Evolutionary conservation across 192 early-diverging fungal species (phyloP).

Genomic region (Coemansia pectinata): DNA sequence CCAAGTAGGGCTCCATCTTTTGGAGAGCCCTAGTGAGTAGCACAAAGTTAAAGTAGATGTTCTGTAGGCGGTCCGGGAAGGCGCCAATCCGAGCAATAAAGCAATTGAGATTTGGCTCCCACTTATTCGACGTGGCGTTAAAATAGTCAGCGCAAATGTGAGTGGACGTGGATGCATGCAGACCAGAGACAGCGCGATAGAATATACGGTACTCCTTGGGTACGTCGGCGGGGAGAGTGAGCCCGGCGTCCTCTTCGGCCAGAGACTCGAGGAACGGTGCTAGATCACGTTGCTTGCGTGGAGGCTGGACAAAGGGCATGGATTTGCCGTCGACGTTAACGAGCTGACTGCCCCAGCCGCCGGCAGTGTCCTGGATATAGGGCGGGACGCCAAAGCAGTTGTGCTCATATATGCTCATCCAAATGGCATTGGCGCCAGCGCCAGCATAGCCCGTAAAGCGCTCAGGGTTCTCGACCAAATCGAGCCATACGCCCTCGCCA

Average conservation of each 20-base stretch:
- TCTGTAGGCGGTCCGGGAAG: constrained; percentile 90
- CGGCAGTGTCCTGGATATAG: constrained; percentile 59
- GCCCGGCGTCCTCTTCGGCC: constrained; percentile 55
- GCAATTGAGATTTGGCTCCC: constrained; percentile 91
- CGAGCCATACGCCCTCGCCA: constrained; percentile 80
- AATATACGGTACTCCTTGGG: constrained; percentile 46
- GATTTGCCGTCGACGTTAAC: constrained; percentile 45
- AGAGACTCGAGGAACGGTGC: constrained; percentile 55
- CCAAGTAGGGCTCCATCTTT: constrained; percentile 78
- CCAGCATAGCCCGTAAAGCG: constrained; percentile 97
- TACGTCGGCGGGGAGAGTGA: constrained; percentile 50
- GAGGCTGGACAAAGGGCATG: constrained; percentile 57
- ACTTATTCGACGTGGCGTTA: constrained; percentile 81
- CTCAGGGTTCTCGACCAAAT: constrained; percentile 91
- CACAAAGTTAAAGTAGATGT: constrained; percentile 94
- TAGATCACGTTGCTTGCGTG: constrained; percentile 53
- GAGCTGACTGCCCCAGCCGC: constrained; percentile 55
- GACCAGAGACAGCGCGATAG: constrained; percentile 60
- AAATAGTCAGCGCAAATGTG: constrained; percentile 97
- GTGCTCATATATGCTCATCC: constrained; percentile 96
- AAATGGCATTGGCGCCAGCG: constrained; percentile 81
- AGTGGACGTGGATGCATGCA: constrained; percentile 95
- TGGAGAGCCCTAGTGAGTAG: constrained; percentile 82
- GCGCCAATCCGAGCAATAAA: constrained; percentile 85
- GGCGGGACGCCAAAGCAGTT: constrained; percentile 88